Evolutionary conservation across 2,329 filamentous ascomycete species (phyloP).

Genomic region (Raffaelea albimanens): DNA sequence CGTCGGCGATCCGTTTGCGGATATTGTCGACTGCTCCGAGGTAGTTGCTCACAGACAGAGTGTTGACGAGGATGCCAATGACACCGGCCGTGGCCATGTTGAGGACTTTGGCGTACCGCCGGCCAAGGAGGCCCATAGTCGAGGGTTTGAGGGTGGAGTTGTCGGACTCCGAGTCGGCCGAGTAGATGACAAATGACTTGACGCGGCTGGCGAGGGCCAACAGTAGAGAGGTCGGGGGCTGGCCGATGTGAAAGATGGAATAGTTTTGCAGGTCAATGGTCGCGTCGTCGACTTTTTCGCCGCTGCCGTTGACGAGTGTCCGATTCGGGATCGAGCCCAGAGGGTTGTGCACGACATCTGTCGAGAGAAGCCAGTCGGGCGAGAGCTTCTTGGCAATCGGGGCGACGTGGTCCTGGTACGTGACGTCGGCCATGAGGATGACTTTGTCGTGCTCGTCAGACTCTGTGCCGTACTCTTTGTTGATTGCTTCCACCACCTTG

Average conservation of each 20-base stretch:
- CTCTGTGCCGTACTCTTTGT: constrained; percentile 56
- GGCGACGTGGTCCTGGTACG: constrained; percentile 71
- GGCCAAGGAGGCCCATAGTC: constrained; percentile 54
- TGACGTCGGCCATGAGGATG: constrained; percentile 82
- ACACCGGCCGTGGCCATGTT: constrained; percentile 71
- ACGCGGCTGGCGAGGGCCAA: constrained; percentile 81
- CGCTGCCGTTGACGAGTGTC: constrained; percentile 34
- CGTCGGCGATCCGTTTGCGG: constrained; percentile 59
- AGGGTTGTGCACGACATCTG: constrained; percentile 68
- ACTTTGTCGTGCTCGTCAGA: constrained; percentile 46
- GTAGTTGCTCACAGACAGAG: constrained; percentile 85
- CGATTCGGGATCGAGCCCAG: constrained; percentile 78
- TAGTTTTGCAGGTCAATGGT: constrained; percentile 50
- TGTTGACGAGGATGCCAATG: constrained; percentile 93
- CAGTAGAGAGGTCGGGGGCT: constrained; percentile 72
- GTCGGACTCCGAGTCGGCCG: constrained; percentile 30
- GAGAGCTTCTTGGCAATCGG: constrained; percentile 44
- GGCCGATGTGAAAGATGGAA: constrained; percentile 72
- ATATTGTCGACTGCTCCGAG: constrained; percentile 69
- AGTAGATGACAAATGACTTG: constrained; percentile 67
- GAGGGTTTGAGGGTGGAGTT: constrained; percentile 17
- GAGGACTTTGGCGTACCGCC: constrained; percentile 81
- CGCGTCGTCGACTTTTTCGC: constrained; percentile 21
- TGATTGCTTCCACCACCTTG: constrained; percentile 50
- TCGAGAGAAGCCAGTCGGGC: constrained; percentile 56